Base-by-base conservation (phyloP, 192 early-diverging fungal species). In the Entomortierella parvispora region DNA sequence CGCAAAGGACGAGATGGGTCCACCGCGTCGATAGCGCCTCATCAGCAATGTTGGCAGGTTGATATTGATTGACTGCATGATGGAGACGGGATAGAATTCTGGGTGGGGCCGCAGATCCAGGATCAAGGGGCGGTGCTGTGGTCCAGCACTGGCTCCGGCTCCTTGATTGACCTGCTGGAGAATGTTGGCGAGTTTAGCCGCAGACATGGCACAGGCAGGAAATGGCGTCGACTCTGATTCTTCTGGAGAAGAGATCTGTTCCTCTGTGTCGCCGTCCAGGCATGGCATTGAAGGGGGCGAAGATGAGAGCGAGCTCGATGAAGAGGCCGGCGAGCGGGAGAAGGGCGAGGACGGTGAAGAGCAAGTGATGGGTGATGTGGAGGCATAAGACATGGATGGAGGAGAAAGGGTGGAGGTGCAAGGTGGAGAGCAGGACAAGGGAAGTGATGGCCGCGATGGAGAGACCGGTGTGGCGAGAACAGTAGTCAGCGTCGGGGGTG, bases 21-120 rank as follows among this genome's bases (percentile, higher is more conserved):
- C 68, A 64, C 54, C 71, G 23, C 84, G 72, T 44, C 79, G 70
- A 49, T 85, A 87, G 34, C 86, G 71, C 54, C 83, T 83, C 44
- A 87, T 77, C 4, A 87, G 59, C 10, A 87, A 62, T 6, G 86
- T 82, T 0, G 86, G 86, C 43, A 87, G 45, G 53, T 85, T 87
- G 23, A 87, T 83, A 63, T 87, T 83, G 32, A 87, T 81, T 10
- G 86, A 82, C 4, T 74, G 62, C 10, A 50, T 49, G 22, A 88
- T 81, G 17, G 81, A 83, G 26, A 71, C n/a, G 14, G 71, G 64
- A 23, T 40, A 62, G 53, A 76, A 76, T 20, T 75, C 66, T 54
- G 82, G 78, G 51, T 84, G 80, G 25, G 81, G 70, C 15, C 80
- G 43, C 17, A 87, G 80, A 56, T 80, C 76, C 46, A 84, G 67